Evolutionary conservation across 1,284 basidiomycete species (phyloP), one percentile per base, ranked within the genome.

Genomic region (Phellopilus nigrolimitatus): DNA sequence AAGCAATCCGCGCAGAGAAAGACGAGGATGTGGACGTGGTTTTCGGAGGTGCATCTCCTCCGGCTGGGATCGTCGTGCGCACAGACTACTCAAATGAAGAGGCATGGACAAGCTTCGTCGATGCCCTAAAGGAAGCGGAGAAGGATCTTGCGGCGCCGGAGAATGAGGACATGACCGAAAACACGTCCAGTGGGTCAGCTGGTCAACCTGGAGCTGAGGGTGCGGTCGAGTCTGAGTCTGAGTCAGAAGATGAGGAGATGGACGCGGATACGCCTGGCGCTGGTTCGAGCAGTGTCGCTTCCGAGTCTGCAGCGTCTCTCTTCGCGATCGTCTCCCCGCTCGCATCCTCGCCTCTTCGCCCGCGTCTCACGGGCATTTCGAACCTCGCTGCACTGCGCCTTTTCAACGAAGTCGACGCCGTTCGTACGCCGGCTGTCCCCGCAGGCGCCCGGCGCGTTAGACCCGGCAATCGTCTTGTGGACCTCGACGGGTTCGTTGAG

Each of bases 301-400:
- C 31, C 33, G 9, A 34, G n/a, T 21, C 12, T 10, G 13, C 15
- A 30, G 27, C 42, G 6, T 57, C 57, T 8, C 60, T 87, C 52
- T 78, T 88, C 63, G 70, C 72, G 56, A 62, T 83, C 56, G 54
- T 83, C 53, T 70, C 78, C 56, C 73, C 77, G 12, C 59, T 64
- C 21, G 57, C 65, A n/a, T 34, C 33, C 5, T 62, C 69, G 4
- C 59, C 71, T 33, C 70, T 75, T 33, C 72, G 71, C 41, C 59
- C 64, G 0, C 54, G 64, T n/a, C 64, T 86, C 39, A 59, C 67
- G 8, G 65, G 70, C 49, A 72, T 80, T 34, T 85, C 84, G 7
- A 89, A 89, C 60, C 59, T 89, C 40, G 62, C 68, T 1, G 79
- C 76, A 8, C 72, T 89, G 17, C 80, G 84, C n/a, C 66, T 88